phyloP scores from a whole-genome alignment of 2,329 filamentous ascomycete genomes.

The Paracoccidioides lutzii region DNA sequence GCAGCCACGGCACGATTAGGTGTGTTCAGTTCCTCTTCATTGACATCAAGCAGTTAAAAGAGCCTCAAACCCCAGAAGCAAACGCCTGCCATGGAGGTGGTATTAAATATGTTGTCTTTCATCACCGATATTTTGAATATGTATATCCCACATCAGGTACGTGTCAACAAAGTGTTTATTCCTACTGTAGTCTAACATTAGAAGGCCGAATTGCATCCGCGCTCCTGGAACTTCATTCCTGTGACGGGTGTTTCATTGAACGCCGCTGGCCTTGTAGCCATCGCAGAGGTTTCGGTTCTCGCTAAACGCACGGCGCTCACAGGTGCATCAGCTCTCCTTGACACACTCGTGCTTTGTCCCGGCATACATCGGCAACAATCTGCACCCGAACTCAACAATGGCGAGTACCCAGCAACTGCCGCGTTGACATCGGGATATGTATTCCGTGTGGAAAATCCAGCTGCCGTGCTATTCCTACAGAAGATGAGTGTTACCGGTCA shows the following conservation, averaged over 20 bases:
- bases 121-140: not conserved
- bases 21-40: not conserved
- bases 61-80: not conserved
- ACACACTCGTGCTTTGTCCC: slow-evolving; percentile 45
- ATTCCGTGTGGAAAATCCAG: slow-evolving; percentile 32
- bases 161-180: not conserved
- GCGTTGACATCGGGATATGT: slow-evolving; percentile 34
- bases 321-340: slow-evolving; percentile 45
- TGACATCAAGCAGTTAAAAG: not conserved
- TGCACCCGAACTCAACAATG: slow-evolving; percentile 37
- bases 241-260: slow-evolving; percentile 29
- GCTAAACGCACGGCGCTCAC: slow-evolving; percentile 44
- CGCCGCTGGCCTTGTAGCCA: slow-evolving; percentile 43
- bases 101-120: not conserved
- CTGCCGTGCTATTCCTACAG: slow-evolving; percentile 43
- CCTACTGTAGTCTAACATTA: too few relatives aligned
- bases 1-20: not conserved
- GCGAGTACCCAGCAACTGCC: slow-evolving; percentile 30
- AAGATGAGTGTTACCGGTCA: slow-evolving; percentile 45
- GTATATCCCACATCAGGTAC: not conserved
- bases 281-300: slow-evolving; percentile 46
- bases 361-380: slow-evolving; percentile 50
- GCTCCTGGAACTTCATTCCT: not conserved
- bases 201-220: not conserved
- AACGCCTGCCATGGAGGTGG: not conserved